A percentile compares a stretch with the other conserved stretches of the same genome.
Conservation (phyloP, 495 filamentous ascomycete species). For the Pyrenula massariospora region DNA sequence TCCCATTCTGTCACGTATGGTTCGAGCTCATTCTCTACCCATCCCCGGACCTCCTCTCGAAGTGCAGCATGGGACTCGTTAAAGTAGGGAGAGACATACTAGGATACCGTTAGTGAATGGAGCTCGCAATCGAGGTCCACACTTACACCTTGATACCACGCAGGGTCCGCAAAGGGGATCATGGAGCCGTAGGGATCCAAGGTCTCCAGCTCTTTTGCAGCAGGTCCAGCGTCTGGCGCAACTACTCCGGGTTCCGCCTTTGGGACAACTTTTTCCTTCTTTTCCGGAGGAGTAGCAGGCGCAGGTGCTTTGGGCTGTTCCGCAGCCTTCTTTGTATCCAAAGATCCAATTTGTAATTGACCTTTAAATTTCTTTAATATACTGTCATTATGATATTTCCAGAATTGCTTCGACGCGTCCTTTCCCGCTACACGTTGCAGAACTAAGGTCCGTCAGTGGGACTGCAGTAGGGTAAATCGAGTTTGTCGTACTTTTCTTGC, state of each 20-base stretch:
- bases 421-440: constrained; percentile 88
- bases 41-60: constrained; percentile 78
- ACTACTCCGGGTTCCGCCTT: constrained; percentile 31
- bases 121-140: neutral
- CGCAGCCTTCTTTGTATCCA: constrained; percentile 69
- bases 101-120: constrained; percentile 8
- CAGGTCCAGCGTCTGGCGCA: constrained; percentile 30
- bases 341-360: constrained; percentile 76
- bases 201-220: constrained; percentile 47
- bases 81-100: constrained; percentile 95
- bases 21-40: constrained; percentile 84
- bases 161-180: constrained; percentile 84
- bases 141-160: constrained; percentile 93
- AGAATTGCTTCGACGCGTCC: constrained; percentile 96
- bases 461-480: neutral
- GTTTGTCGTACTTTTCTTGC: constrained; percentile 72
- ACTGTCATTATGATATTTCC: constrained; percentile 96
- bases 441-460: constrained; percentile 33
- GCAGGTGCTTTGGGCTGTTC: constrained; percentile 39
- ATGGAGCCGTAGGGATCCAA: constrained; percentile 76
- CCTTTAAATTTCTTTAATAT: constrained; percentile 93
- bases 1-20: constrained; percentile 94
- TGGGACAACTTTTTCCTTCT: constrained; percentile 34
- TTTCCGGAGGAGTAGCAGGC: constrained; percentile 38
- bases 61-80: constrained; percentile 86